phyloP scores from a whole-genome alignment of 805 yeast species.

The Sugiyamaella valdiviana region DNA sequence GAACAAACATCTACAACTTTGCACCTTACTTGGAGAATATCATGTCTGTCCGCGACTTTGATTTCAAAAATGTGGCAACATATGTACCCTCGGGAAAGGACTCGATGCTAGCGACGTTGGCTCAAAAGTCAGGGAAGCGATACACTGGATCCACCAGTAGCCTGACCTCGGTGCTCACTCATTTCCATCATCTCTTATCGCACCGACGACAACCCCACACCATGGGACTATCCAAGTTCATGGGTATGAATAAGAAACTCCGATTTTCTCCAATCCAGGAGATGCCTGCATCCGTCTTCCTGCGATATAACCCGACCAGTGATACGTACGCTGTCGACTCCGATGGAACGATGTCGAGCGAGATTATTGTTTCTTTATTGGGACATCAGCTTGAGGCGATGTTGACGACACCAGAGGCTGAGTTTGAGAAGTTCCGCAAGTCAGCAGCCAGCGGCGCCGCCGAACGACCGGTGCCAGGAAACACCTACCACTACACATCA shows the following conservation, averaged over 20 bases:
- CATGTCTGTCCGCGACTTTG: conserved; percentile 58
- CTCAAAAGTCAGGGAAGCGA: conserved; percentile 32
- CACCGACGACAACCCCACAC: conserved; percentile 50
- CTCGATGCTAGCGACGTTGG: conserved; percentile 41
- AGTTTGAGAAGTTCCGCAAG: conserved; percentile 40
- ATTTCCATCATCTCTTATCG: conserved; percentile 66
- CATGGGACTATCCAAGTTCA: conserved; percentile 42
- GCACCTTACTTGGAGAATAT: conserved; percentile 52
- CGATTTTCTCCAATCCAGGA: conserved; percentile 42
- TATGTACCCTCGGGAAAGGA: conserved; percentile 71
- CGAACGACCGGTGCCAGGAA: background rate
- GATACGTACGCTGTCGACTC: conserved; percentile 58
- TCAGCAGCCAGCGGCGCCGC: background rate
- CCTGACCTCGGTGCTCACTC: conserved; percentile 69
- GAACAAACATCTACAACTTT: conserved; percentile 70
- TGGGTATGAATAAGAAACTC: conserved; percentile 21
- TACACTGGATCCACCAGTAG: conserved; percentile 84
- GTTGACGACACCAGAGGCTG: conserved; percentile 54
- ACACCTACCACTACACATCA: conserved; percentile 66
- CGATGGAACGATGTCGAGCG: conserved; percentile 62
- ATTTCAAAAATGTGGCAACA: conserved; percentile 48
- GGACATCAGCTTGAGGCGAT: conserved; percentile 78
- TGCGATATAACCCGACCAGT: conserved; percentile 40
- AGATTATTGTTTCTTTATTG: conserved; percentile 59
- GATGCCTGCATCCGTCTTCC: conserved; percentile 51